phyloP scores from a whole-genome alignment of 176 grass and related monocot genomes.

The Thalia dealbata region DNA sequence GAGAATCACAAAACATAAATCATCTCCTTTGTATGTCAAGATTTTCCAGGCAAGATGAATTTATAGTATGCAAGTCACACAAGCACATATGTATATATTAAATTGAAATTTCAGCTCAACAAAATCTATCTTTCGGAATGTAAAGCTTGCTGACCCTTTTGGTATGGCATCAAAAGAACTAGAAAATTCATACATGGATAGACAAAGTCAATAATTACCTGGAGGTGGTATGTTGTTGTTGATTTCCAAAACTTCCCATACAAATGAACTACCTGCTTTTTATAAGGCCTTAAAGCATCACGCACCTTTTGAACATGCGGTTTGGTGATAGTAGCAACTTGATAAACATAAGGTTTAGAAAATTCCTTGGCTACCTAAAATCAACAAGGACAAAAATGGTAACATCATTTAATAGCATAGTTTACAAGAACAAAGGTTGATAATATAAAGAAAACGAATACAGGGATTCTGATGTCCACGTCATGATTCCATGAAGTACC shows the following conservation, averaged over 20 bases:
- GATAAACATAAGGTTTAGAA: slow-evolving; percentile 80
- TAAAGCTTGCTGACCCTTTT: background rate
- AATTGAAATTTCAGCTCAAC: background rate
- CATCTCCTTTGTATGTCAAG: background rate
- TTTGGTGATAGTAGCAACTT: slow-evolving; percentile 54
- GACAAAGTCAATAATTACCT: slow-evolving; percentile 27
- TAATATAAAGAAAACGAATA: slow-evolving; percentile 6
- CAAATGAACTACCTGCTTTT: slow-evolving; percentile 24
- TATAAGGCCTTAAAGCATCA: slow-evolving; percentile 53
- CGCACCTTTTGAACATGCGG: slow-evolving; percentile 65
- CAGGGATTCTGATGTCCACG: background rate
- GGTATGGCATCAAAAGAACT: background rate
- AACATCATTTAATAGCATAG: too few relatives aligned
- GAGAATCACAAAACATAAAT: background rate
- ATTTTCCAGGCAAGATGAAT: too few relatives aligned
- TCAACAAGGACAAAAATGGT: background rate
- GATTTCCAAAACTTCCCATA: slow-evolving; percentile 47
- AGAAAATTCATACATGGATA: background rate
- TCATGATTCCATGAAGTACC: slow-evolving; percentile 32
- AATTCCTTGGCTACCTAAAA: slow-evolving; percentile 59
- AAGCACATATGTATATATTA: background rate
- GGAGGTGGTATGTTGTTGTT: slow-evolving; percentile 50
- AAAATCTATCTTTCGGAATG: background rate
- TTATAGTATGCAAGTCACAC: background rate
- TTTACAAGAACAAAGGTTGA: slow-evolving; percentile 14